Conservation (phyloP, 2,329 filamentous ascomycete species). For the Scleromitrula shiraiana region DNA sequence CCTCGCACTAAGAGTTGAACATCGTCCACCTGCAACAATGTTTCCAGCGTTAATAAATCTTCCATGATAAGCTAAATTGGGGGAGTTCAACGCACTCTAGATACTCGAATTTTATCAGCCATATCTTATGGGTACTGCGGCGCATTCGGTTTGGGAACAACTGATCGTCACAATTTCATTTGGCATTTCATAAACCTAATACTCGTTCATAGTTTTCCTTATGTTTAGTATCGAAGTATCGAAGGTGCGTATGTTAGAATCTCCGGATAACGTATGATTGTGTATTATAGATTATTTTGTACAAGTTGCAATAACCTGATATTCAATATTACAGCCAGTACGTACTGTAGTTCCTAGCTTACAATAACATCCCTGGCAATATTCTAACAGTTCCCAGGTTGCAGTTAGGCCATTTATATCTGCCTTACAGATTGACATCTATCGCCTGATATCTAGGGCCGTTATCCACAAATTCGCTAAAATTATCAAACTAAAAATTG, state of each 20-base stretch:
- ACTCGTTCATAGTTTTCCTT: too few species aligned
- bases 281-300: neutral
- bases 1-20: constrained; percentile 53
- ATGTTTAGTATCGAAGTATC: neutral
- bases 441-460: neutral
- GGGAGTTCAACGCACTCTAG: constrained; percentile 31
- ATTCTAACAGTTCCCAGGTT: too few species aligned
- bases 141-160: constrained; percentile 5
- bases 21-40: constrained; percentile 44
- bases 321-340: too few species aligned
- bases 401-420: neutral
- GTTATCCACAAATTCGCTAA: constrained; percentile 2
- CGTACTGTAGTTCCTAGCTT: too few species aligned
- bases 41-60: neutral
- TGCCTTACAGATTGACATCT: neutral
- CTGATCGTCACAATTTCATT: constrained; percentile 8
- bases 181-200: neutral
- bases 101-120: constrained; percentile 38
- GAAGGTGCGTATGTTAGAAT: neutral
- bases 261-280: neutral
- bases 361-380: too few species aligned
- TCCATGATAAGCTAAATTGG: neutral
- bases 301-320: neutral
- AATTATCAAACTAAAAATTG: constrained; percentile 3
- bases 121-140: constrained; percentile 18